Evolutionary conservation across 1,139 yeast genomes (phyloP).

Genomic region (Lodderomyces beijingensis): DNA sequence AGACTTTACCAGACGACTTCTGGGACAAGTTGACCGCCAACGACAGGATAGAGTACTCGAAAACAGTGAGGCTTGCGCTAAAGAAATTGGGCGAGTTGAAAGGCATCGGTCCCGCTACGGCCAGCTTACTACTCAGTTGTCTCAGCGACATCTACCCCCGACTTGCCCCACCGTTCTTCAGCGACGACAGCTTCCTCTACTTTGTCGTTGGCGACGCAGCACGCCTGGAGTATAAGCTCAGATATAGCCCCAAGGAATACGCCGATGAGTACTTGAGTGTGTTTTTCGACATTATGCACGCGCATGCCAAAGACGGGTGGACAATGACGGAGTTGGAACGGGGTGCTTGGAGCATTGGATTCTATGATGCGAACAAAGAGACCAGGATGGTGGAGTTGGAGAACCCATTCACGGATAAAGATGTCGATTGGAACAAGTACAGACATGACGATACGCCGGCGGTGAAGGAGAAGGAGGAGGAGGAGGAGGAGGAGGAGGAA

Average conservation of each 20-base stretch:
- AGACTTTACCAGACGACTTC: slow-evolving; percentile 6
- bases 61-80: slow-evolving; percentile 20
- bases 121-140: slow-evolving; percentile 40
- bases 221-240: slow-evolving; percentile 20
- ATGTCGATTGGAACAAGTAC: background rate
- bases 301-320: slow-evolving; percentile 5
- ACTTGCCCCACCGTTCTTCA: slow-evolving; percentile 44
- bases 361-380: slow-evolving; percentile 21
- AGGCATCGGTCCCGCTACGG: slow-evolving; percentile 54
- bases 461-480: background rate
- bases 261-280: slow-evolving; percentile 29
- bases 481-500: background rate
- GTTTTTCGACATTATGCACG: slow-evolving; percentile 16
- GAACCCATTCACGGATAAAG: slow-evolving; percentile 14
- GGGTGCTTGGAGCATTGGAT: slow-evolving; percentile 39
- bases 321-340: slow-evolving; percentile 24
- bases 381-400: slow-evolving; percentile 24
- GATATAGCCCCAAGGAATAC: slow-evolving; percentile 42
- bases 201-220: slow-evolving; percentile 29
- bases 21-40: slow-evolving; percentile 11
- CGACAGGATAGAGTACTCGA: slow-evolving; percentile 15
- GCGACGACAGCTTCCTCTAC: slow-evolving; percentile 43
- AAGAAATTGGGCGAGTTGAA: slow-evolving; percentile 29
- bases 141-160: slow-evolving; percentile 16
- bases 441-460: background rate